Evolutionary conservation across 1,284 basidiomycete genomes (phyloP).

Genomic region (Termitomyces sp.): DNA sequence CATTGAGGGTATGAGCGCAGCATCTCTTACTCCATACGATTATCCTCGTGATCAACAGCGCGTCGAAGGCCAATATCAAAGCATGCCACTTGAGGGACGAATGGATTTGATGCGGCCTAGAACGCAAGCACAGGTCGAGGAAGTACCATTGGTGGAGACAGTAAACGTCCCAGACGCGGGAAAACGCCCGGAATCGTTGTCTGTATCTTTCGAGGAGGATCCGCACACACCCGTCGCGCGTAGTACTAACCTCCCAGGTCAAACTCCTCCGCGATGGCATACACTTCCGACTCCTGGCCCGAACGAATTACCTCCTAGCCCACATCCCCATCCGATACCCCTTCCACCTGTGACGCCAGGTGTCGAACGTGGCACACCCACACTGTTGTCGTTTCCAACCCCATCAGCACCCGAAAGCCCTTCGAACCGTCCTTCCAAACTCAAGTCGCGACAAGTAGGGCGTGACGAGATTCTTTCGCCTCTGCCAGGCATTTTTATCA

Average conservation of each 20-base stretch:
- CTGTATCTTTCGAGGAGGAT: conserved; percentile 10
- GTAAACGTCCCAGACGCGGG: neutral
- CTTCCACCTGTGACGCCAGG: conserved; percentile 36
- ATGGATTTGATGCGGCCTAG: conserved; percentile 76
- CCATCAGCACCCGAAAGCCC: conserved; percentile 10
- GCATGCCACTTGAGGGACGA: conserved; percentile 80
- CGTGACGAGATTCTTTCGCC: conserved; percentile 13
- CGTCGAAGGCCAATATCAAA: conserved; percentile 69
- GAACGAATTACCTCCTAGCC: conserved; percentile 43
- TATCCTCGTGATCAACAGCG: conserved; percentile 16
- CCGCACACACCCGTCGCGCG: conserved; percentile 16
- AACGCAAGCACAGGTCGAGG: conserved; percentile 23
- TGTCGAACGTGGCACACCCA: conserved; percentile 19
- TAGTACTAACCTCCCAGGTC: conserved; percentile 3
- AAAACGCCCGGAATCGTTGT: conserved; percentile 4
- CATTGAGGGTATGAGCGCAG: conserved; percentile 49
- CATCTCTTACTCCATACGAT: conserved; percentile 16
- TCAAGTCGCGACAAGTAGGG: conserved; percentile 12
- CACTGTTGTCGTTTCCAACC: conserved; percentile 10
- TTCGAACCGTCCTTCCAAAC: conserved; percentile 12
- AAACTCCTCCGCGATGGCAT: conserved; percentile 25
- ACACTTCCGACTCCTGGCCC: conserved; percentile 55
- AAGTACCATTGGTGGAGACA: conserved; percentile 3
- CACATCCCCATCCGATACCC: conserved; percentile 32
- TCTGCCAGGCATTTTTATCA: conserved; percentile 7